A percentile compares a stretch with the other conserved stretches of the same genome.
These are phyloP conservation scores for Nidularia sp. DNA, from an alignment of 768 basidiomycete species.

Conservation along the genomic window DNA sequence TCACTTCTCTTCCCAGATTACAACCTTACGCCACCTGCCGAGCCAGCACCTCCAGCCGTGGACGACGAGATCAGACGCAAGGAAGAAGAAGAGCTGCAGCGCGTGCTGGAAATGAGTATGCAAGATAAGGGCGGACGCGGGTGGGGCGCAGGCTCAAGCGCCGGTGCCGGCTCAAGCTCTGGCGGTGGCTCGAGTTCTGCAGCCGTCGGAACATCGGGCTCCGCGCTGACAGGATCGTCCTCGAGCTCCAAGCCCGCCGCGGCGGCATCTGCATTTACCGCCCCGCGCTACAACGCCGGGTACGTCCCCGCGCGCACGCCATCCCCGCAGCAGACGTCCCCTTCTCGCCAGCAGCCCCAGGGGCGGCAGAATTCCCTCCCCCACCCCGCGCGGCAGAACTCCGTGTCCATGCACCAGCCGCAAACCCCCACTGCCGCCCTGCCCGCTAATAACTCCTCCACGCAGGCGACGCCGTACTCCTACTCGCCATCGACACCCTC, in stretches of 20 bases:
- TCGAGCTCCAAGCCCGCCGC: slow-evolving; percentile 14
- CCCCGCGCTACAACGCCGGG: slow-evolving; percentile 43
- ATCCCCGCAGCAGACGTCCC: slow-evolving; percentile 4
- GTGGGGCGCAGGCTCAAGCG: slow-evolving; percentile 44
- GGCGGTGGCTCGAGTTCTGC: slow-evolving; percentile 25
- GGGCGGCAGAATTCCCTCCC: too few relatives aligned
- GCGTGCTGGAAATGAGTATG: slow-evolving; percentile 90
- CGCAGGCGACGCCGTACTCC: slow-evolving; percentile 13
- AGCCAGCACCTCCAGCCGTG: slow-evolving; percentile 62
- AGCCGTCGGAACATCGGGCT: slow-evolving; percentile 19
- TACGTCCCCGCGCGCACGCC: slow-evolving; percentile 58
- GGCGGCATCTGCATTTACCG: slow-evolving; percentile 13
- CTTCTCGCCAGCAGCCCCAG: too few relatives aligned
- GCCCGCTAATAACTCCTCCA: too few relatives aligned
- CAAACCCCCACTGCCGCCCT: too few relatives aligned
- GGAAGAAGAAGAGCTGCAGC: slow-evolving; percentile 94
- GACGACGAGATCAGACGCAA: slow-evolving; percentile 78
- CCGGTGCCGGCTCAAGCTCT: slow-evolving; percentile 22
- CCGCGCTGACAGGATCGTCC: too few relatives aligned
- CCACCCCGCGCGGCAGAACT: too few relatives aligned
- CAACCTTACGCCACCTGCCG: slow-evolving; percentile 60
- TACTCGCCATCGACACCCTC: slow-evolving; percentile 9
- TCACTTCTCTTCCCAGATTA: slow-evolving; percentile 45
- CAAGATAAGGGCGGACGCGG: slow-evolving; percentile 82
- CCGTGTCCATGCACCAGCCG: too few relatives aligned